phyloP scores from a whole-genome alignment of 495 filamentous ascomycete genomes.

The Chaetomium cochliodes region DNA sequence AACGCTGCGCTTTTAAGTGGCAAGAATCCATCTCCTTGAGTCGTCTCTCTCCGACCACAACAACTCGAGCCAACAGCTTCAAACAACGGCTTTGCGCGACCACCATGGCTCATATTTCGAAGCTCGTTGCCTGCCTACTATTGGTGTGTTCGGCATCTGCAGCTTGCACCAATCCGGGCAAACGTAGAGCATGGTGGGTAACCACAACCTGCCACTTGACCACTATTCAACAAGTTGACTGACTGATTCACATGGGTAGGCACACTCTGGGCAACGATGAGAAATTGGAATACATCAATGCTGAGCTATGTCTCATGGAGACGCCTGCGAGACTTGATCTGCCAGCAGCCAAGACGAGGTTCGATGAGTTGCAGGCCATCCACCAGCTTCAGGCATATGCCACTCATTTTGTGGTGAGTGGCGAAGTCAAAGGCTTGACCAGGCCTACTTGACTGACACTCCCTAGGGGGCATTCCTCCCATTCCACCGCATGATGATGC shows the following conservation, averaged over 20 bases:
- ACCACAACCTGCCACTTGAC: neutral
- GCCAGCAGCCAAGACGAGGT: slow-evolving; percentile 20
- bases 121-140: neutral
- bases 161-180: neutral
- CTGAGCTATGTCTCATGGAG: slow-evolving; percentile 29
- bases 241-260: neutral
- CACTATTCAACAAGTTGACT: neutral
- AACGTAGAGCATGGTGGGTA: slow-evolving; percentile 5
- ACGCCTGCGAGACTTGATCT: slow-evolving; percentile 24
- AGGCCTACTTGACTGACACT: neutral
- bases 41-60: neutral
- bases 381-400: slow-evolving; percentile 24
- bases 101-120: neutral
- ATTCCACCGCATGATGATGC: slow-evolving; percentile 53
- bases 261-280: slow-evolving; percentile 26
- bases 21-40: no score
- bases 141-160: slow-evolving; percentile 7
- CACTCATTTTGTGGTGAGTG: slow-evolving; percentile 25
- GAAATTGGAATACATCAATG: slow-evolving; percentile 26
- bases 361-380: slow-evolving; percentile 27
- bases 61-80: neutral
- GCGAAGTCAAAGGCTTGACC: neutral
- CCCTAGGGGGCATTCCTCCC: slow-evolving; percentile 43
- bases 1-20: no score
- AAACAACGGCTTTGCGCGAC: neutral